These are phyloP conservation scores for Globisporangium carolinianum DNA, from an alignment of 352 stramenopile genomes.

Conservation along the genomic window DNA sequence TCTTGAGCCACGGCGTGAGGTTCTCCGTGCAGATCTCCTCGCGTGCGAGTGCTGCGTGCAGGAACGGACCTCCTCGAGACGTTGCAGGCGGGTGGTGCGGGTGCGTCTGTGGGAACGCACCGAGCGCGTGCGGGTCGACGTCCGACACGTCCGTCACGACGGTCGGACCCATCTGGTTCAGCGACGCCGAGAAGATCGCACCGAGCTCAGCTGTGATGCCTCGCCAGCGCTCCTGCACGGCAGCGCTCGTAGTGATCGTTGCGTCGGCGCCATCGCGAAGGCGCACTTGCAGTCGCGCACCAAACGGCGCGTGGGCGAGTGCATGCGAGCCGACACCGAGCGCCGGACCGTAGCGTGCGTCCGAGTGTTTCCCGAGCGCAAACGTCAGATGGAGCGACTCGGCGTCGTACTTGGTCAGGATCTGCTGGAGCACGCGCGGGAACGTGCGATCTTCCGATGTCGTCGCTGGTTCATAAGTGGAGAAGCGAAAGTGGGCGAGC, in stretches of 20 bases:
- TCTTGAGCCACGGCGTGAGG: constrained; percentile 84
- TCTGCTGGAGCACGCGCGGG: constrained; percentile 57
- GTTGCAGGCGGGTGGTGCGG: neutral
- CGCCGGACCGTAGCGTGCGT: constrained; percentile 36
- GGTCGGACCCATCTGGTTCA: constrained; percentile 70
- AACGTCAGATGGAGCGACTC: constrained; percentile 67
- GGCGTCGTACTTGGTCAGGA: constrained; percentile 62
- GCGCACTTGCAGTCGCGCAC: constrained; percentile 49
- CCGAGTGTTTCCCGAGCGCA: constrained; percentile 45
- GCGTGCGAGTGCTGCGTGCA: constrained; percentile 61
- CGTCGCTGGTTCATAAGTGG: constrained; percentile 17
- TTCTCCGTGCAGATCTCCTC: constrained; percentile 88
- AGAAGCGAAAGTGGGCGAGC: constrained; percentile 52
- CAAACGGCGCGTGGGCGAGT: constrained; percentile 44
- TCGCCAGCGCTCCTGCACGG: constrained; percentile 38
- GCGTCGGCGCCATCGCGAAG: constrained; percentile 16
- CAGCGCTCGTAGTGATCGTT: constrained; percentile 9
- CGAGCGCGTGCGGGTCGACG: constrained; percentile 15
- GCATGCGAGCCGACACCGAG: constrained; percentile 7
- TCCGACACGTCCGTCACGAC: constrained; percentile 23
- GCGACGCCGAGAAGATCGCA: constrained; percentile 76
- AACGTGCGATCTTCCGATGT: constrained; percentile 14
- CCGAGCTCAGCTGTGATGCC: constrained; percentile 70
- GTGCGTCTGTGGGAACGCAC: constrained; percentile 2
- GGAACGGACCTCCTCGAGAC: constrained; percentile 16